Conservation (phyloP, 2,329 filamentous ascomycete species). For the Cordyceps militaris region DNA sequence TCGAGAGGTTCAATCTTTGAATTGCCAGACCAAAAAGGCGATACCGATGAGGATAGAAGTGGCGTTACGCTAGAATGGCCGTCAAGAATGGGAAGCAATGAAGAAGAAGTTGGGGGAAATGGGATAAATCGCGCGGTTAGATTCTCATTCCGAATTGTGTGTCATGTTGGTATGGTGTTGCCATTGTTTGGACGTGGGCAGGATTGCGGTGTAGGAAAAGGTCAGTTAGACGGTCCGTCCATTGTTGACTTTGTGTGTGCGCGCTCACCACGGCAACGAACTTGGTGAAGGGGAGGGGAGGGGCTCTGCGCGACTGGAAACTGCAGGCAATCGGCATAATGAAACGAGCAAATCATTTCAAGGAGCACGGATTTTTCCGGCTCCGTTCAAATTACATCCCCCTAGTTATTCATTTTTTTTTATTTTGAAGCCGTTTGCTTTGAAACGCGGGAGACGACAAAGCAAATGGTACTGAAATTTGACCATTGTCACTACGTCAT, state of each 20-base stretch:
- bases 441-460: too few species aligned
- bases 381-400: neutral
- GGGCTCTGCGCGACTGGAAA: neutral
- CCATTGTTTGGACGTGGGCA: neutral
- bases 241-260: conserved; percentile 12
- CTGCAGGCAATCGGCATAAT: neutral
- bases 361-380: neutral
- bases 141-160: neutral
- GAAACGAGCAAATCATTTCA: neutral
- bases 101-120: neutral
- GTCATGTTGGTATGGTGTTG: neutral
- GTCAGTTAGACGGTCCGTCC: neutral
- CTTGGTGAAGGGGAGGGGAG: neutral
- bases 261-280: conserved; percentile 14
- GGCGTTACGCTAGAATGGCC: neutral
- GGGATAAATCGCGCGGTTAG: neutral
- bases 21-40: too few species aligned
- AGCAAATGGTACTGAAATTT: too few species aligned
- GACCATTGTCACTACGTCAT: too few species aligned
- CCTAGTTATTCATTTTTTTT: neutral
- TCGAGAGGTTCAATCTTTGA: too few species aligned
- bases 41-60: too few species aligned
- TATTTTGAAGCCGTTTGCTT: neutral
- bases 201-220: neutral
- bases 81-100: neutral